These are phyloP conservation scores for Mrakiaceae sp. DNA, from an alignment of 1,284 basidiomycete species.

Conservation along the genomic window DNA sequence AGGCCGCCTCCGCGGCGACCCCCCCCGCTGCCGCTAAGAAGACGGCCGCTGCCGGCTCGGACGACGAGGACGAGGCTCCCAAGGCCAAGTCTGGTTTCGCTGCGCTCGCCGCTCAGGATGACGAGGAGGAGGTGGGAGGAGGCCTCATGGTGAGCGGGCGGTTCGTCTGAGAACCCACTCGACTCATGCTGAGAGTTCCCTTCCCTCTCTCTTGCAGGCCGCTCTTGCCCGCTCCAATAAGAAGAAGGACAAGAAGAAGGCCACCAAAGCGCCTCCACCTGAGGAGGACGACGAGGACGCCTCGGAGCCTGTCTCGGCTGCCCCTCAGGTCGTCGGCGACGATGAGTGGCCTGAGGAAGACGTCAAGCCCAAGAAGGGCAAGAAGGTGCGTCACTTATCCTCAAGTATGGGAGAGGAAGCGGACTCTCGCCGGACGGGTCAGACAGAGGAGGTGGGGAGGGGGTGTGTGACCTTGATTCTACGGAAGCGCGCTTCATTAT, in stretches of 20 bases:
- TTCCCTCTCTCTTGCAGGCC: slow-evolving; percentile 35
- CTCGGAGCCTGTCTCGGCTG: neutral
- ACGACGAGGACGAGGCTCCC: slow-evolving; percentile 36
- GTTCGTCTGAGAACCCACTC: neutral
- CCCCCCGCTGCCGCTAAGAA: slow-evolving; percentile 19
- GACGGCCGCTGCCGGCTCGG: slow-evolving; percentile 37
- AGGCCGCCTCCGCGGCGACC: slow-evolving; percentile 27
- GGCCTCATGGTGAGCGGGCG: slow-evolving; percentile 62
- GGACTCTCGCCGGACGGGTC: too few species aligned
- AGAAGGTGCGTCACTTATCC: slow-evolving; percentile 23
- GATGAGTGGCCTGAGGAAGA: slow-evolving; percentile 37
- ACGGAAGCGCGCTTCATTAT: neutral
- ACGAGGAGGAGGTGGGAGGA: slow-evolving; percentile 56
- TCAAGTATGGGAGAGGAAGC: too few species aligned
- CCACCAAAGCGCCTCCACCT: neutral
- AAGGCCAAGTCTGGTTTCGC: slow-evolving; percentile 44
- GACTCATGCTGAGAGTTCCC: neutral
- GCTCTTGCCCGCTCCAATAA: slow-evolving; percentile 46
- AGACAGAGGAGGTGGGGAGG: too few species aligned
- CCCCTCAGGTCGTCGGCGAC: slow-evolving; percentile 19
- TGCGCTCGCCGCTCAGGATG: slow-evolving; percentile 42
- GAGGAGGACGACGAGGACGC: slow-evolving; percentile 7
- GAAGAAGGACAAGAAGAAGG: slow-evolving; percentile 29
- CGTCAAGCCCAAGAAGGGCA: slow-evolving; percentile 38
- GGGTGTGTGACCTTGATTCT: too few species aligned